Evolutionary conservation across 345 rosid genomes (phyloP), one percentile per base, ranked within the genome.

Genomic region (Moricandia arvensis): DNA sequence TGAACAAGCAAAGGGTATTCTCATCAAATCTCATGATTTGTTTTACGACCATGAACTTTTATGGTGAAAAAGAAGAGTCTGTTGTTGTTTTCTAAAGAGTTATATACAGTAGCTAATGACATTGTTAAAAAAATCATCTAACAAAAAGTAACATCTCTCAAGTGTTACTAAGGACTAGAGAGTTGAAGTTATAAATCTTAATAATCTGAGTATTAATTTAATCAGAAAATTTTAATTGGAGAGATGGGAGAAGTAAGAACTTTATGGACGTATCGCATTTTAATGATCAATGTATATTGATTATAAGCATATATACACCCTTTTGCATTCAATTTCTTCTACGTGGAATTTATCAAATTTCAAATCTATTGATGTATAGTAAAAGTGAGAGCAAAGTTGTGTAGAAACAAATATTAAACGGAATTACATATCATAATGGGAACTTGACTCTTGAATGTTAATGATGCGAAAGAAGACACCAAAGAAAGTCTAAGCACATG

Each of bases 401-500:
- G 37, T 10, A n/a, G 35, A 59, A 10, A 16, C 1, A 30, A 13
- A 63, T 43, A 13, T 49, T 11, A 33, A 37, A 59, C 17, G 10
- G 29, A 69, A 70, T 24, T 54, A 64, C 16, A 24, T 77, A 29
- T 55, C 59, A 57, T 69, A 55, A 63, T 57, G 38, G 30, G 61
- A 57, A 33, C 59, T 37, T 63, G 71, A 62, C 58, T 66, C 35
- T 51, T 33, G 13, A 75, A 41, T 69, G 70, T 63, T 53, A 57
- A 41, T 69, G 75, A 76, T 69, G 29, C 65, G 70, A 69, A 43
- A 69, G 75, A 76, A 62, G 64, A 69, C 74, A 53, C 47, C 27
- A 75, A 8, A 55, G 21, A 63, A 69, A 70, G 33, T 43, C 54
- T 71, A 64, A 57, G 73, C 72, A 71, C 80, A 71, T 77, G 80